Evolutionary conservation across 331 rosid genomes (phyloP).

Genomic region (Ulmus americana): DNA sequence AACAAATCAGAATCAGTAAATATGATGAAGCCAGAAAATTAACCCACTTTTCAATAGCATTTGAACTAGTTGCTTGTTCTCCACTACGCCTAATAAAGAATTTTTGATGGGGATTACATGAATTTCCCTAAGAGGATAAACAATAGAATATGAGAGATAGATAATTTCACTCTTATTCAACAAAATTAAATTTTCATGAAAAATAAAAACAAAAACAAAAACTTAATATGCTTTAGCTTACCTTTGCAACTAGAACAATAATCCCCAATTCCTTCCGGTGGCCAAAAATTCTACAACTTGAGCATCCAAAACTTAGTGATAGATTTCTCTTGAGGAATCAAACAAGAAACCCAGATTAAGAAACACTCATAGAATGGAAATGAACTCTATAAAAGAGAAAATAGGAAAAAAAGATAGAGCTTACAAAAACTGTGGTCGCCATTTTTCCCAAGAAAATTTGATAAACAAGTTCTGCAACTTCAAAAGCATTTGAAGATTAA

Average conservation of each 20-base stretch:
- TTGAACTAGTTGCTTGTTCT: slow-evolving; percentile 22
- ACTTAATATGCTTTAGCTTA: slow-evolving; percentile 1
- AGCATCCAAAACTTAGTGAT: slow-evolving; percentile 10
- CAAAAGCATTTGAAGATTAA: neutral
- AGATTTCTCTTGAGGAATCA: slow-evolving; percentile 4
- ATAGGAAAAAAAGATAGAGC: slow-evolving; percentile 3
- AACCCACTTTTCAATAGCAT: slow-evolving; percentile 47
- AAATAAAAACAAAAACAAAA: neutral
- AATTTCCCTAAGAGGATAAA: no score
- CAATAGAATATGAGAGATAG: no score
- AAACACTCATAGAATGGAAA: neutral
- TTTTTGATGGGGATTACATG: slow-evolving; percentile 6
- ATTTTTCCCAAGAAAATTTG: neutral
- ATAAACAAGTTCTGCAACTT: neutral
- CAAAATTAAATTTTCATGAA: slow-evolving; percentile 2
- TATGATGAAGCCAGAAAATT: slow-evolving; percentile 1
- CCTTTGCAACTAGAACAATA: slow-evolving; percentile 10
- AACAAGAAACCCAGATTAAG: neutral
- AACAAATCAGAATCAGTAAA: neutral
- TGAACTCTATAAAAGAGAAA: neutral
- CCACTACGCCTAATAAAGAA: slow-evolving; percentile 29
- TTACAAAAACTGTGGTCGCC: slow-evolving; percentile 14
- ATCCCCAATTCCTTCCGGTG: slow-evolving; percentile 27
- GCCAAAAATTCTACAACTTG: slow-evolving; percentile 14
- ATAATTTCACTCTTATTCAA: neutral